Evolutionary conservation across 2,329 filamentous ascomycete genomes (phyloP), one percentile per base, ranked within the genome.

Genomic region (Stachybotrys chlorohalonatus): DNA sequence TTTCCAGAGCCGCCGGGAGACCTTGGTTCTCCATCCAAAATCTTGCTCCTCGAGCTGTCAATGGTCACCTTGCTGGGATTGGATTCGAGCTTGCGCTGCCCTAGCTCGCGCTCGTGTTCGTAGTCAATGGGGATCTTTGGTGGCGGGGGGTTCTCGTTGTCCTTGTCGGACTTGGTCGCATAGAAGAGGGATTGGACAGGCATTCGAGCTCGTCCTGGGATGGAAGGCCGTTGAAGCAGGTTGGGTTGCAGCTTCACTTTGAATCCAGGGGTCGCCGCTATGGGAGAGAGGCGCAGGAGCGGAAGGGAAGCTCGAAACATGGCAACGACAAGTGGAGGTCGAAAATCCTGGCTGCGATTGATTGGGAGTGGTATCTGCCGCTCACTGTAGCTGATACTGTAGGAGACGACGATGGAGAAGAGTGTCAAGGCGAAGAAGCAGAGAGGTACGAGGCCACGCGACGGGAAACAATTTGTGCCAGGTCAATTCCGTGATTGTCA

Each of bases 51-150:
- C 11, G 72, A 74, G 1, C 86, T 91, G 47, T 75, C 75, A 24
- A 70, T 70, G 0, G 84, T 81, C 0, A 91, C 86, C 7, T 73
- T 67, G 46, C 81, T 80, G 0, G 87, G 87, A 31, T 81, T 70
- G 3, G 81, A 64, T 55, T 81, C 65, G n/a, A 91, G 70, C 63
- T 79, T 79, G 65, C 81, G 66, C 51, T 83, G 62, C 11, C 70
- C 76, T 8, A 82, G 62, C 59, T 77, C 73, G 50, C 76, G 75
- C 66, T 89, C 86, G 32, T 72, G 71, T 59, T 86, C 74, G 47
- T 67, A 71, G 60, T 88, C 78, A 53, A 81, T 79, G 5, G 62
- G 57, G 13, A 55, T 54, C 15, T 60, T 61, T 1, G 63, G 61
- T 31, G 65, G 62, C n/a, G 61, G 61, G 8, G 61, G 56, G 30